phyloP scores from a whole-genome alignment of 192 early-diverging fungal species.

The Radiomyces spectabilis region DNA sequence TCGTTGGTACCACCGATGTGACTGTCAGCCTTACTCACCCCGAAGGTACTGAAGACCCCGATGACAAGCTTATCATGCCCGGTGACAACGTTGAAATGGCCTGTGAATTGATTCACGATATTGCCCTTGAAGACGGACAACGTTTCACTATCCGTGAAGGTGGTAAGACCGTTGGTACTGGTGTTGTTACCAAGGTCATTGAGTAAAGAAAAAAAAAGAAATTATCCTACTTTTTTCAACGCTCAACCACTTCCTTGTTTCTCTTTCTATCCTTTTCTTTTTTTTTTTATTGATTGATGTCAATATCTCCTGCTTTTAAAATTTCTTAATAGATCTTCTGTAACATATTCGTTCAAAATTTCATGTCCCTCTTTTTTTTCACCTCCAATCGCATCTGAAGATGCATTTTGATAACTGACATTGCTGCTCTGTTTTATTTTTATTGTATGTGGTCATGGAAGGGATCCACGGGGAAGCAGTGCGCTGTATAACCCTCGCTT shows the following conservation, averaged over 20 bases:
- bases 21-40: slow-evolving; percentile 77
- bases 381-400: too few species aligned
- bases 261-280: neutral
- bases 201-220: slow-evolving; percentile 15
- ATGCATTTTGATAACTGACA: too few species aligned
- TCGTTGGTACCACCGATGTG: slow-evolving; percentile 93
- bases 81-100: slow-evolving; percentile 91
- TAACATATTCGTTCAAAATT: too few species aligned
- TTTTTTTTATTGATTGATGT: too few species aligned
- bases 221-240: too few species aligned
- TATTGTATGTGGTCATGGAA: too few species aligned
- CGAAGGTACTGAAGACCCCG: slow-evolving; percentile 72
- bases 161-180: slow-evolving; percentile 95
- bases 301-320: too few species aligned
- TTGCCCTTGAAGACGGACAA: slow-evolving; percentile 90
- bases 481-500: too few species aligned
- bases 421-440: too few species aligned
- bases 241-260: neutral
- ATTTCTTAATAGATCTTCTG: too few species aligned
- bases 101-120: slow-evolving; percentile 72
- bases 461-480: too few species aligned
- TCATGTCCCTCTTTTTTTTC: too few species aligned
- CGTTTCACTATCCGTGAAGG: slow-evolving; percentile 98
- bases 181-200: slow-evolving; percentile 41
- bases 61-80: slow-evolving; percentile 97